Base-by-base conservation (phyloP, 2,329 filamentous ascomycete genomes). In the Xylaria sp. region DNA sequence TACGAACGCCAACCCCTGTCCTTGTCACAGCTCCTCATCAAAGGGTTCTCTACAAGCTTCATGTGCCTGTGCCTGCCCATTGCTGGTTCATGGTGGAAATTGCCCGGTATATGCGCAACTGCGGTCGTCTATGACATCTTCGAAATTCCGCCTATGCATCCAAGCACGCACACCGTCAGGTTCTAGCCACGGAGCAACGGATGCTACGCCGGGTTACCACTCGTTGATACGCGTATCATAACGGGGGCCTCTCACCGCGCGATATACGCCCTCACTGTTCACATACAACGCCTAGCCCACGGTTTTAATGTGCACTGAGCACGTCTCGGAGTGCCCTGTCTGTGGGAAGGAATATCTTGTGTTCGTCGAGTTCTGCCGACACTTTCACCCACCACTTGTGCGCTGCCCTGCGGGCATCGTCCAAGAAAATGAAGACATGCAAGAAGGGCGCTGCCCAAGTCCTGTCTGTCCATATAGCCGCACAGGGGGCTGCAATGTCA, bases 271-370 rank as follows among this genome's bases (percentile, higher is more conserved):
- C 54, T 67, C 54, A 54, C 58, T 58, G 44, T 46, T 48, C 25
- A 15, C 9, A 25, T 48, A 33, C 46, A 65, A 60, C 58, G 62
- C 62, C 57, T 58, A 61, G 54, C 59, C 59, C 56, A 58, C 57
- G 56, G 58, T 57, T 78, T 85, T 85, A 80, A 87, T 87, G 84
- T 87, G 85, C 80, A 81, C 76, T 74, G 83, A 85, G 81, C 76
- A 85, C 76, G 80, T 76, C 68, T 80, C 81, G 71, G 76, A 80
- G 73, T 87, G 85, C 80, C 81, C 80, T 78, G 84, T 83, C 71
- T 87, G 84, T 79, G 79, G 83, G 78, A 86, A 84, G 76, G 77
- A 79, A 68, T 86, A 86, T 73, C 78, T 87, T 69, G 73, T 85
- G 71, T 86, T 82, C 77, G 81, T 87, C 76, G 78, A 80, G 68